Evolutionary conservation across 169 alveolate species (phyloP), one percentile per base, ranked within the genome.

Genomic region (Plasmodium ovale): DNA sequence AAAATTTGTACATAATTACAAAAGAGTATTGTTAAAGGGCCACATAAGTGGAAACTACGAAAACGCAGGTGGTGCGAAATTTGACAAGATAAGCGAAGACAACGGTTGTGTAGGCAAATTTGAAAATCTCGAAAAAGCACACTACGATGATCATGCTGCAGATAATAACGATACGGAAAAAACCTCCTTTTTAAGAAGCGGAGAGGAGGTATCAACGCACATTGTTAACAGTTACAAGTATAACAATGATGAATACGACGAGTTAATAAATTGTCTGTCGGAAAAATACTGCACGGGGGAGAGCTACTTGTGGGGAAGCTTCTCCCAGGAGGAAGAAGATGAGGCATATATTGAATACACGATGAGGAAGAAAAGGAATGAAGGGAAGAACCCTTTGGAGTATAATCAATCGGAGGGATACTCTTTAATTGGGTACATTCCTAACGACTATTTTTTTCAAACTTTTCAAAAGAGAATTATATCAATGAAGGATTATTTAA

Each of bases 181-280:
- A 53, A 53, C n/a, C 23, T 58, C 23, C 2, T 16, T 58, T 2
- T 58, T 58, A 21, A 58, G 23, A 16, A 21, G 23, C 5, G n/a
- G 3, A 4, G 49, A 59, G 9, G 27, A 23, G 0, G 9, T 10
- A 23, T 29, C 10, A 29, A 1, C 49, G 2, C 25, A 27, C 7
- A 4, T 0, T 2, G 9, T 3, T 16, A 62, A 53, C 5, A 29
- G 29, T 27, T 79, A 79, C 73, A 85, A 85, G 69, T 85, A 85
- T 51, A 62, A 85, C 47, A 85, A 85, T 25, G 91, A 85, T 23
- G 87, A 85, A 35, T 85, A 85, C 31, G 65, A 85, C 42, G 64
- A 85, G 25, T 29, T 85, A 37, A 85, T 85, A 12, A 39, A 7
- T 19, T 10, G 25, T 14, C 56, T 85, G 35, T 69, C 87, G 53